These are phyloP conservation scores for Podospora anserina DNA, from an alignment of 495 filamentous ascomycete species.

Conservation along the genomic window DNA sequence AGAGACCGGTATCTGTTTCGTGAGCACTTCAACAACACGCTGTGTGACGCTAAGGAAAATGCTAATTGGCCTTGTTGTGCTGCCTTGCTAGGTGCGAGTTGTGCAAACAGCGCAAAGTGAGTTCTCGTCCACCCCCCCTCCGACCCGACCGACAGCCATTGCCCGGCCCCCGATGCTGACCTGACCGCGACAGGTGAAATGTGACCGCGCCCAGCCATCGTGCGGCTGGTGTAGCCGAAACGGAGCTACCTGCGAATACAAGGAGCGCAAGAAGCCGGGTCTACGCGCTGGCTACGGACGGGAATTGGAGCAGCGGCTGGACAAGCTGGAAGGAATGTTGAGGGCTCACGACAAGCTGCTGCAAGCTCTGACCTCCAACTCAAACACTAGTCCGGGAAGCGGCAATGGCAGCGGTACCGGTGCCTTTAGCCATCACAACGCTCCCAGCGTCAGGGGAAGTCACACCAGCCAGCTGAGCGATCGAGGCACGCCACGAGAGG, in stretches of 20 bases:
- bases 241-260: slow-evolving; percentile 73
- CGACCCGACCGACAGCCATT: not conserved
- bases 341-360: slow-evolving; percentile 49
- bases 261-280: slow-evolving; percentile 80
- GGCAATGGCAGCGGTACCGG: slow-evolving; percentile 44
- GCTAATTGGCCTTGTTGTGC: slow-evolving; percentile 4
- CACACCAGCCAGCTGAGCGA: slow-evolving; percentile 45
- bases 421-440: slow-evolving; percentile 35
- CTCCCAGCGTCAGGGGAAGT: slow-evolving; percentile 47
- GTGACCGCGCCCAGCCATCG: slow-evolving; percentile 75
- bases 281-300: slow-evolving; percentile 82
- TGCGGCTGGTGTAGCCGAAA: slow-evolving; percentile 89
- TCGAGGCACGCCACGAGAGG: slow-evolving; percentile 45
- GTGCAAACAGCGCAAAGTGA: slow-evolving; percentile 78
- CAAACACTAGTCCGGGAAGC: slow-evolving; percentile 22
- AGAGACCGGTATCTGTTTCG: slow-evolving; percentile 59
- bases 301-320: slow-evolving; percentile 78
- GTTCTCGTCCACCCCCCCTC: slow-evolving; percentile 10
- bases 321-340: slow-evolving; percentile 53
- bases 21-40: slow-evolving; percentile 30
- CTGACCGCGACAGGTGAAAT: slow-evolving; percentile 58
- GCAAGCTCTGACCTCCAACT: slow-evolving; percentile 30
- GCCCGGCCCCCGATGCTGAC: not conserved
- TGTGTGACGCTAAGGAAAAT: not conserved
- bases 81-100: slow-evolving; percentile 60